Base-by-base conservation (phyloP, 805 yeast species). In the Saccharomyces jurei region DNA sequence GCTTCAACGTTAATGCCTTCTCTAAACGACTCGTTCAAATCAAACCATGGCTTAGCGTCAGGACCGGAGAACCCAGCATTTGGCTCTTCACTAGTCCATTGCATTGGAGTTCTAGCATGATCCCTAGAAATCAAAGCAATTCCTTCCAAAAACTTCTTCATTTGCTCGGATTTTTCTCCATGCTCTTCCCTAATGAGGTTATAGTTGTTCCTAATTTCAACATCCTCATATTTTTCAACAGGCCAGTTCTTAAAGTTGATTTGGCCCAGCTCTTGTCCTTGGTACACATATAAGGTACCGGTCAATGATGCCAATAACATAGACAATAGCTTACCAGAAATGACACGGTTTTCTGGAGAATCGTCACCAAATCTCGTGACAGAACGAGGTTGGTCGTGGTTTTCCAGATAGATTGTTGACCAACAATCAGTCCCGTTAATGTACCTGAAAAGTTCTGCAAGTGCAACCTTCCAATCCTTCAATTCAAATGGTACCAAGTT, bases 361-460 rank as follows among this genome's bases (percentile, higher is more conserved):
- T 72, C 76, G 64, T 73, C 72, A 49, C 81, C 82, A 62, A 78
- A 80, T 60, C 84, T 72, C n/a, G 81, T 67, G 46, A 80, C 74
- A 36, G 77, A 70, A 62, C 84, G 73, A 11, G 84, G 78, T 61
- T 79, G 84, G 66, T 81, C 85, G 63, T 81, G 85, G 63, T 81
- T 81, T 65, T 81, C 86, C 56, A 77, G 63, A 66, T 76, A 80
- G 21, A 75, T 73, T 13, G 84, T 78, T 32, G 80, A 66, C 84
- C 86, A 81, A n/a, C 81, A 81, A 59, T 81, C 84, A 17, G 80
- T 74, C 21, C 71, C 77, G 50, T 77, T 75, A 56, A 75, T 71
- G 81, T 77, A 77, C 6, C 63, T 64, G 54, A 71, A 65, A 61
- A 71, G 71, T 22, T 56, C 65, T 48, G 63, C 55, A 46, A 77